A percentile compares a stretch with the other conserved stretches of the same genome.
phyloP scores from a whole-genome alignment of 2,329 filamentous ascomycete species.

The Aspergillus tubingensis region DNA sequence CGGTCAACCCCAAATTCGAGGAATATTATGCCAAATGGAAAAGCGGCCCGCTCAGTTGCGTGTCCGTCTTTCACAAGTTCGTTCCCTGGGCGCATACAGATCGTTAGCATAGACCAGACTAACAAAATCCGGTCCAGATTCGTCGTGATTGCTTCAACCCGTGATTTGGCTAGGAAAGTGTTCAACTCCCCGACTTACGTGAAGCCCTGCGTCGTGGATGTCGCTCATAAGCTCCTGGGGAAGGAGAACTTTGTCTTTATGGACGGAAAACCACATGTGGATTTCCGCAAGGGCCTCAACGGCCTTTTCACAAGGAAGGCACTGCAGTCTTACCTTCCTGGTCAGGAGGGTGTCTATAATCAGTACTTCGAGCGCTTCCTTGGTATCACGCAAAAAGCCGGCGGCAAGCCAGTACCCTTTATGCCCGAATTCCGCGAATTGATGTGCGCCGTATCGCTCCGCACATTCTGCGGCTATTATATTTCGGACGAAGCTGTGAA shows the following conservation, averaged over 20 bases:
- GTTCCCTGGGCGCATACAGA: constrained; percentile 22
- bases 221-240: constrained; percentile 82
- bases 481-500: constrained; percentile 82
- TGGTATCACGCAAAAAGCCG: constrained; percentile 65
- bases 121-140: constrained; percentile 58
- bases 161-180: constrained; percentile 86
- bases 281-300: constrained; percentile 89
- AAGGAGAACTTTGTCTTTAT: constrained; percentile 90
- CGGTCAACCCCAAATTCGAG: constrained; percentile 80
- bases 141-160: constrained; percentile 85
- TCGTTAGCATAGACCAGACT: background rate
- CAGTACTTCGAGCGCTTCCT: constrained; percentile 76
- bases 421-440: constrained; percentile 85
- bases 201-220: constrained; percentile 87
- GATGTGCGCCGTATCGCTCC: constrained; percentile 84
- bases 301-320: constrained; percentile 83
- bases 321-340: constrained; percentile 80
- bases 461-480: constrained; percentile 88
- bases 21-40: constrained; percentile 83
- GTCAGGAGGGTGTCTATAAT: constrained; percentile 81
- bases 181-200: constrained; percentile 84
- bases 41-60: constrained; percentile 85
- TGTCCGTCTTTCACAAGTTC: constrained; percentile 94
- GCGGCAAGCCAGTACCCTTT: constrained; percentile 71
- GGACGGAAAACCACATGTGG: constrained; percentile 82